Evolutionary conservation across 805 yeast genomes (phyloP), one percentile per base, ranked within the genome.

Genomic region (Saturnispora sanitii): DNA sequence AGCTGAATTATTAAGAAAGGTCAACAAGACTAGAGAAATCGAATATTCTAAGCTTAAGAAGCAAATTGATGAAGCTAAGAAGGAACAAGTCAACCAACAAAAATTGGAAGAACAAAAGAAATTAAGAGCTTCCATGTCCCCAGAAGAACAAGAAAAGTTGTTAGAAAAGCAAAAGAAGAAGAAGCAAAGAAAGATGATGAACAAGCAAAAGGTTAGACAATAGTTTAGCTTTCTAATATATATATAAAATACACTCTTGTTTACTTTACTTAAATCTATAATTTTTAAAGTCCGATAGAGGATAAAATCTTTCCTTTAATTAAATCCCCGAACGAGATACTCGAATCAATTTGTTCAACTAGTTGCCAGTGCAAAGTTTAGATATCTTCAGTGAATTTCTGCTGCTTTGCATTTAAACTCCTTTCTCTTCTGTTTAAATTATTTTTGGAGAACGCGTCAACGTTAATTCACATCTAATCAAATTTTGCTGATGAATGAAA

Each of bases 101-200:
- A 80, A 79, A 62, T 75, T 81, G 25, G 84, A 81, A 61, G 75
- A 73, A 47, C 77, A 73, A 52, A 79, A 73, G 54, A 73, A 73
- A 52, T 77, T 74, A 52, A 77, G 75, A 62, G 81, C 81, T 49
- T 70, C 69, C 49, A 63, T 82, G 55, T 68, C 80, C 35, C 80
- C 85, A 45, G 86, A 79, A 53, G 92, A 82, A 57, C 92, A 82
- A 64, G 77, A 77, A 49, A 84, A 82, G 64, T 60, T 73, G 33
- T 90, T 82, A 49, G 78, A 76, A 66, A 84, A 81, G 66, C 85
- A 81, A 60, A 68, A 68, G 49, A 94, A 84, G 51, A 85, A 80
- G 68, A 85, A 78, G 61, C 84, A 79, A 57, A 78, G 86, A 66
- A 83, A 84, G 64, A 64, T 65, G 57, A 71, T 66, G 63, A 78